These are phyloP conservation scores for Mucor circinelloides DNA, from an alignment of 371 early-diverging fungal species.

Conservation along the genomic window DNA sequence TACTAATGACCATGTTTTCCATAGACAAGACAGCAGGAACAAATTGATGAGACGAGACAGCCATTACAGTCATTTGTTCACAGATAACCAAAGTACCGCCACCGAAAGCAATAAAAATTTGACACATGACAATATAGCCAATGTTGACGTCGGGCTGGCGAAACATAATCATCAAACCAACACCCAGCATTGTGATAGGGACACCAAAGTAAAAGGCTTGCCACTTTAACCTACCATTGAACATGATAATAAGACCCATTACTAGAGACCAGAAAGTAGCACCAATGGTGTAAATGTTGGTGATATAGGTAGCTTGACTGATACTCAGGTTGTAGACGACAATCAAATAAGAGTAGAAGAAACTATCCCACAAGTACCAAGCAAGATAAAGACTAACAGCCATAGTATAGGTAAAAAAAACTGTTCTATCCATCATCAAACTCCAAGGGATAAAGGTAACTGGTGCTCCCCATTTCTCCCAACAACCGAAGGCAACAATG, in stretches of 20 bases:
- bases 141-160: conserved; percentile 23
- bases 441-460: conserved; percentile 23
- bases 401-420: conserved; percentile 22
- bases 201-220: conserved; percentile 19
- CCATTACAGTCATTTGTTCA: conserved; percentile 30
- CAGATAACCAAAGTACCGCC: conserved; percentile 28
- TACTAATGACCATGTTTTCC: conserved; percentile 17
- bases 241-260: conserved; percentile 17
- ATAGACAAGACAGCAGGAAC: conserved; percentile 16
- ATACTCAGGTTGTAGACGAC: conserved; percentile 18
- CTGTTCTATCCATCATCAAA: conserved; percentile 19
- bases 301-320: conserved; percentile 14
- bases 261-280: conserved; percentile 17
- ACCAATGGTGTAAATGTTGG: conserved; percentile 24
- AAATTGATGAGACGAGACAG: conserved; percentile 17
- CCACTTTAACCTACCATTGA: conserved; percentile 24
- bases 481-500: conserved; percentile 15
- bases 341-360: conserved; percentile 24
- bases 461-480: conserved; percentile 14
- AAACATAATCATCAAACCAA: conserved; percentile 25
- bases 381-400: conserved; percentile 10
- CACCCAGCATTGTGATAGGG: conserved; percentile 17
- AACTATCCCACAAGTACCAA: conserved; percentile 24
- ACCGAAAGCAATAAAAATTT: conserved; percentile 24
- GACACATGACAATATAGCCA: conserved; percentile 26